Base-by-base conservation (phyloP, 2,329 filamentous ascomycete species). In the Cyclaneusma minus region DNA sequence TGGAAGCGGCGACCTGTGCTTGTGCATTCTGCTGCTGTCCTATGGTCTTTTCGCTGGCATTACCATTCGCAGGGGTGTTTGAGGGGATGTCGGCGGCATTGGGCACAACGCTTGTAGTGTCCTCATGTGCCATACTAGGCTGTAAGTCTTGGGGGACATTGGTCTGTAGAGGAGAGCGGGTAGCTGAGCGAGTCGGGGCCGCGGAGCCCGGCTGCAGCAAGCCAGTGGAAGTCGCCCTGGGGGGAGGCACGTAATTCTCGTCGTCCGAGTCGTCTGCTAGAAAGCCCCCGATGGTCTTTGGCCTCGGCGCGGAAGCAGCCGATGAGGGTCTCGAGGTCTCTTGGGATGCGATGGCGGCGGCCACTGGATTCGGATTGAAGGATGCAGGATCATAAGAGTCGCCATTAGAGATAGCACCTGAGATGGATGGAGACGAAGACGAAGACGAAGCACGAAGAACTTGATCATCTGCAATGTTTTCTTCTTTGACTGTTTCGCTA, bases 241-340 rank as follows among this genome's bases (percentile, higher is more conserved):
- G 25, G 23, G 40, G 37, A 27, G 41, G 35, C 22, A 33, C 33
- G 33, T 45, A 42, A 31, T 41, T 40, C 27, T 48, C 44, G 27
- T 49, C 46, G 35, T 49, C 46, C 23, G 46, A 49, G 28, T 48
- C 45, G 41, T 49, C 45, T 13, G 45, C 45, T 28, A 49, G 36
- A 22, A 49, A 49, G 17, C 44, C 47, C 27, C 46, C 46, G 12
- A 48, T 39, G 7, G 42, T 47, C 31, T 45, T 47, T 4, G 25
- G 30, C 21, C 30, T 29, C 12, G 22, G 14, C 18, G 25, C 21
- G 24, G 45, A 48, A 28, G 41, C 38, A 34, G 38, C 34, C 21
- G 45, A 49, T 24, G 44, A 45, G 16, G 45, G 41, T 32, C 45
- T 42, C 16, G 44, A 45, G 16, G 24, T 35, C 16, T 36, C 42